A percentile compares a stretch with the other conserved stretches of the same genome.
These are phyloP conservation scores for Phoenix dactylifera DNA, from an alignment of 176 grass and related monocot genomes.

Conservation along the genomic window DNA sequence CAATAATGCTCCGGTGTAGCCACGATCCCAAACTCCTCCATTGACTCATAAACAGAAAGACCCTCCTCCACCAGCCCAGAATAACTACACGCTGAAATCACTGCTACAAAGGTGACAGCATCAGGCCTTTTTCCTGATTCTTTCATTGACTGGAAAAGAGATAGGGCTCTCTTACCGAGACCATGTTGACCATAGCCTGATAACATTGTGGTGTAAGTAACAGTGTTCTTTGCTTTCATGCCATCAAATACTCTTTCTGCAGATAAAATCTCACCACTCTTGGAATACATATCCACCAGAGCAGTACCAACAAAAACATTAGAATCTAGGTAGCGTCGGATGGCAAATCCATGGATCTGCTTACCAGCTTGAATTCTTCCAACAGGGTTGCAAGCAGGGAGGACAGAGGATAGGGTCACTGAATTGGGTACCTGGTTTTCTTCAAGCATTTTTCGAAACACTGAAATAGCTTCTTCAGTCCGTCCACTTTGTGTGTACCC, in stretches of 20 bases:
- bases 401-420: conserved; percentile 63
- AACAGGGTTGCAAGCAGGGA: conserved; percentile 53
- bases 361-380: conserved; percentile 44
- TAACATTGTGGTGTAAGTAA: conserved; percentile 75
- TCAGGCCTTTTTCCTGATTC: conserved; percentile 48
- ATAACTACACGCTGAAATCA: conserved; percentile 68
- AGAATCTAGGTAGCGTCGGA: conserved; percentile 38
- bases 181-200: conserved; percentile 76
- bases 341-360: conserved; percentile 72
- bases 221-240: conserved; percentile 63
- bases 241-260: conserved; percentile 59
- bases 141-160: conserved; percentile 64
- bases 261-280: conserved; percentile 53
- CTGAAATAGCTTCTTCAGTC: conserved; percentile 37
- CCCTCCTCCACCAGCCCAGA: conserved; percentile 70
- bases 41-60: conserved; percentile 57
- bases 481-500: conserved; percentile 58
- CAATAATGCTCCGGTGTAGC: conserved; percentile 68
- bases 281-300: conserved; percentile 82
- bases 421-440: conserved; percentile 53
- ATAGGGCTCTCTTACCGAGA: conserved; percentile 45
- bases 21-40: conserved; percentile 42
- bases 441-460: conserved; percentile 60
- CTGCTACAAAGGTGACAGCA: conserved; percentile 55
- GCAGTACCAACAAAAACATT: conserved; percentile 75